These are phyloP conservation scores for Suillus luteus DNA, from an alignment of 768 basidiomycete genomes.

Conservation along the genomic window DNA sequence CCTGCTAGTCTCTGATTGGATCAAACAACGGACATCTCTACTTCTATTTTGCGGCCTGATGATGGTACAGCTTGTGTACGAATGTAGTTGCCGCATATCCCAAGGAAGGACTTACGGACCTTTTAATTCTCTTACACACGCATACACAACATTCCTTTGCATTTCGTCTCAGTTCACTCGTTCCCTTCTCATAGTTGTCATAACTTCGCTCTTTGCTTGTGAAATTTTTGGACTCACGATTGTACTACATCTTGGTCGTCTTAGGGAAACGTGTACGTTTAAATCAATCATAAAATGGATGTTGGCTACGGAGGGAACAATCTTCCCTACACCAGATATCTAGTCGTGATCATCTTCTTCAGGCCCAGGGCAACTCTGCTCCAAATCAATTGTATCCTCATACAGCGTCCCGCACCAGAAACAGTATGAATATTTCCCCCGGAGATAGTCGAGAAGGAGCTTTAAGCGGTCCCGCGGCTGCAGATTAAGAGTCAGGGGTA, in stretches of 20 bases:
- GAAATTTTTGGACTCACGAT: slow-evolving; percentile 25
- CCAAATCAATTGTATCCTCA: slow-evolving; percentile 58
- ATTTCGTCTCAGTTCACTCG: slow-evolving; percentile 13
- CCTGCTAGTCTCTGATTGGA: slow-evolving; percentile 13
- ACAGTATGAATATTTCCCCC: slow-evolving; percentile 72
- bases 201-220: slow-evolving; percentile 16
- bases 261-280: background rate
- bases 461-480: slow-evolving; percentile 73
- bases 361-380: slow-evolving; percentile 67
- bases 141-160: slow-evolving; percentile 5
- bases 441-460: slow-evolving; percentile 71
- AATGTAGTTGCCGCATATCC: slow-evolving; percentile 9
- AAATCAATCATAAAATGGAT: background rate
- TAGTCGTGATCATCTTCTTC: slow-evolving; percentile 82
- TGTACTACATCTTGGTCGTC: slow-evolving; percentile 5
- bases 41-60: background rate
- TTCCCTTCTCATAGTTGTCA: slow-evolving; percentile 12
- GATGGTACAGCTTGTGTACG: slow-evolving; percentile 11
- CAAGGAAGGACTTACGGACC: slow-evolving; percentile 13
- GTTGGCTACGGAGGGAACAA: slow-evolving; percentile 2
- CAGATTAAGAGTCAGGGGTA: slow-evolving; percentile 15
- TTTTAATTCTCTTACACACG: slow-evolving; percentile 11
- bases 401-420: slow-evolving; percentile 90
- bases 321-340: slow-evolving; percentile 16
- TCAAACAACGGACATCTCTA: background rate